Percentiles rank a stretch among this genome's conserved stretches.
phyloP scores from a whole-genome alignment of 768 basidiomycete species.

The Tubosaeta sp. region DNA sequence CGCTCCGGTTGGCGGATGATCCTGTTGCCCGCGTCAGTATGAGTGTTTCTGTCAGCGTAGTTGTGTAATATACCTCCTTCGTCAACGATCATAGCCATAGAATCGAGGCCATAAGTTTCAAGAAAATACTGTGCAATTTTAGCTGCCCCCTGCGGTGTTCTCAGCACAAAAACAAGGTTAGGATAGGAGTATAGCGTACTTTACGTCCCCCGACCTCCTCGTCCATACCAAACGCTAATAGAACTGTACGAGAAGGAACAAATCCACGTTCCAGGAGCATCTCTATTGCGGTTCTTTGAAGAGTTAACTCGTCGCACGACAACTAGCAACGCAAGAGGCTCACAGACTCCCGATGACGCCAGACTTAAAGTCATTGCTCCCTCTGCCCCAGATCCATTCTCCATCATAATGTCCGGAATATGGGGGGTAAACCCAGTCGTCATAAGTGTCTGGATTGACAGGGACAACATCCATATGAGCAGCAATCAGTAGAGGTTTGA shows the following conservation, averaged over 20 bases:
- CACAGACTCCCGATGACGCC: too few relatives aligned
- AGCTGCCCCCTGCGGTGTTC: slow-evolving; percentile 35
- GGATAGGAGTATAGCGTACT: slow-evolving; percentile 23
- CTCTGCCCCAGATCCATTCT: slow-evolving; percentile 46
- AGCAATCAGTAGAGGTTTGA: not conserved
- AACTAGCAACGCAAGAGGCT: too few relatives aligned
- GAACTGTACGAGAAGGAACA: slow-evolving; percentile 25
- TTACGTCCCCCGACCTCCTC: slow-evolving; percentile 40
- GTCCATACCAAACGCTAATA: slow-evolving; percentile 39
- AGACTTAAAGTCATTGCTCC: too few relatives aligned
- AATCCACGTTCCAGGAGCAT: slow-evolving; percentile 26
- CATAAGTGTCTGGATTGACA: slow-evolving; percentile 1
- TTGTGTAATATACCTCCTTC: slow-evolving; percentile 46
- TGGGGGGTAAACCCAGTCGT: slow-evolving; percentile 38
- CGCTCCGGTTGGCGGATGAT: not conserved
- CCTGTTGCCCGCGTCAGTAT: slow-evolving; percentile 23
- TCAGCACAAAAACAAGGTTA: not conserved
- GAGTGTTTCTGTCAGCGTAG: too few relatives aligned
- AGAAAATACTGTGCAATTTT: slow-evolving; percentile 35
- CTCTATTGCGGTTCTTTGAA: slow-evolving; percentile 29
- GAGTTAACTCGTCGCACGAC: slow-evolving; percentile 44
- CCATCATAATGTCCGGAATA: slow-evolving; percentile 31
- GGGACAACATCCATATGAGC: not conserved
- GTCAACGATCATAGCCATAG: slow-evolving; percentile 51
- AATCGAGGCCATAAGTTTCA: slow-evolving; percentile 41